Base-by-base conservation (phyloP, 2,329 filamentous ascomycete species). In the Scopulariopsis brevicaulis region DNA sequence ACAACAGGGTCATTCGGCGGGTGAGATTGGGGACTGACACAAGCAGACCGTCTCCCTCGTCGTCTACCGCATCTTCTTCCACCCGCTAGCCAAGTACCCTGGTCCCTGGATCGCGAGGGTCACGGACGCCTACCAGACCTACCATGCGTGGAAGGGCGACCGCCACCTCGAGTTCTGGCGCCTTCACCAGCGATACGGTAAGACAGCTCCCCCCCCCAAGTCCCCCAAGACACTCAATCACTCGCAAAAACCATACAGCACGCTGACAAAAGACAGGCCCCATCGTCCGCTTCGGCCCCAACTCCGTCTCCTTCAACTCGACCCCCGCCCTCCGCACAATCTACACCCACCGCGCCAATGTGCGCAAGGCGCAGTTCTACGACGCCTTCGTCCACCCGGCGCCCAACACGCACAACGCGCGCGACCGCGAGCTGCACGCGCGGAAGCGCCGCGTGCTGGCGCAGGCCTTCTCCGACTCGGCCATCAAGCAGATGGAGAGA, bases 211-310 rank as follows among this genome's bases (percentile, higher is more conserved):
- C 18, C 53, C 62, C 60, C n/a, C n/a, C n/a, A n/a, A n/a, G n/a
- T n/a, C n/a, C n/a, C n/a, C n/a, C n/a, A n/a, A n/a, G n/a, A n/a
- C n/a, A n/a, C n/a, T n/a, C n/a, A n/a, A 15, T 43, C 12, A 43
- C 12, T 14, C 12, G 12, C 18, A 4, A 43, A 15, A n/a, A n/a
- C 12, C 15, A n/a, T n/a, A n/a, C 18, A 46, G 18, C 40, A 46
- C 18, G 37, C 4, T 4, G 28, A 32, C 28, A 40, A 6, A 2
- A 11, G 20, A 1, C 53, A 83, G 81, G 83, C 64, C 73, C 76
- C n/a, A 69, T 84, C 55, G 86, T 93, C n/a, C 87, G 90, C 32
- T 89, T 87, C 63, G 87, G 87, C 0, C 90, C 90, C 52, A 90
- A 90, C 69, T 83, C 82, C 60, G 73, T 96, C 50, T 89, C 85